Base-by-base conservation (phyloP, 2,329 filamentous ascomycete genomes). In the Penicillium sp. region DNA sequence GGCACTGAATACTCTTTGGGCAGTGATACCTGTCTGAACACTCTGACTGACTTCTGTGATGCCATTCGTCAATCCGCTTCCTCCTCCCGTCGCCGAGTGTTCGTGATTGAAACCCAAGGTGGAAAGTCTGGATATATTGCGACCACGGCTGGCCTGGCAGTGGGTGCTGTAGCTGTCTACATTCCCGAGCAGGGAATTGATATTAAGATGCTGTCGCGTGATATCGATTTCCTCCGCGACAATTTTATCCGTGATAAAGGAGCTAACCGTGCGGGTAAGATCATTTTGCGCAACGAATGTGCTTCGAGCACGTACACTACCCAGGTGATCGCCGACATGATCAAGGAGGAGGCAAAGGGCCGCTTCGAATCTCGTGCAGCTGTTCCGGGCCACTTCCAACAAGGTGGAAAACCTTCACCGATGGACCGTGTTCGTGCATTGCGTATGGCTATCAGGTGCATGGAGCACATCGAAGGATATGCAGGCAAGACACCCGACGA, bases 71-170 rank as follows among this genome's bases (percentile, higher is more conserved):
- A 97, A 74, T 97, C 92, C 2, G 94, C 94, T 0, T 97, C 92
- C 1, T 92, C 94, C 1, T 95, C 91, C 1, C 88, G 94, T 55
- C 87, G 94, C 41, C 87, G 94, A 57, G 93, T 97, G 51, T 99
- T 99, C 75, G 92, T 99, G 49, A 93, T 99, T 51, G 94, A 99
- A 77, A 97, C 94, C 0, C 94, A 99, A 77, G 94, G 94, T 66
- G 94, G 94, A 34, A 87, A 90, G 53, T 97, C 90, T 4, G 94
- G 94, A 18, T 99, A 97, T 74, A 84, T 97, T 56, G 93, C 93
- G 27, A 96, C 91, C 0, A 83, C 97, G 52, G 91, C 89, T 13
- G 94, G 93, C 46, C 84, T 99, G 13, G 86, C 88, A n/a, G 91
- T 97, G 14, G 94, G 94, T 51, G 94, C 94, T 8, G 82, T 89